These are phyloP conservation scores for Aaosphaeria pasadenensis DNA, from an alignment of 2,329 filamentous ascomycete species.

Conservation along the genomic window DNA sequence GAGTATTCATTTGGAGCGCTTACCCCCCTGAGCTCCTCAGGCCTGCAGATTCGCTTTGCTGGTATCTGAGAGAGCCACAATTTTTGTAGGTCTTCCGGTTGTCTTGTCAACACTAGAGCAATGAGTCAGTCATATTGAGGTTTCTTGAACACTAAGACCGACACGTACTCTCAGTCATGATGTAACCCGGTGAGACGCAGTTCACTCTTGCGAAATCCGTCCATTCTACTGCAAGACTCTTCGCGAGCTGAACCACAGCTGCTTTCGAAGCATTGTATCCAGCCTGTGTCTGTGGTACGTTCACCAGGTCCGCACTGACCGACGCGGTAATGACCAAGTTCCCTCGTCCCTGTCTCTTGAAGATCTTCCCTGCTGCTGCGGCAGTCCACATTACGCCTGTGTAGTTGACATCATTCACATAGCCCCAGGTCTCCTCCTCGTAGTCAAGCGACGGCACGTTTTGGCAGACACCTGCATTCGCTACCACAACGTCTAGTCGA, in stretches of 20 bases:
- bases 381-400: constrained; percentile 76
- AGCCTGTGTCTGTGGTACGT: constrained; percentile 68
- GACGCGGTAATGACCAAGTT: constrained; percentile 75
- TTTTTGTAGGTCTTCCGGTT: constrained; percentile 29
- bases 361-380: constrained; percentile 51
- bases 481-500: constrained; percentile 38
- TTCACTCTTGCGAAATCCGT: constrained; percentile 68
- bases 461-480: constrained; percentile 40
- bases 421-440: constrained; percentile 71
- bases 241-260: constrained; percentile 52
- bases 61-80: constrained; percentile 39
- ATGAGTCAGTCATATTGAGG: constrained; percentile 1
- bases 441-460: constrained; percentile 67
- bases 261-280: constrained; percentile 67
- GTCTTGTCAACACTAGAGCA: constrained; percentile 24
- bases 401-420: constrained; percentile 78
- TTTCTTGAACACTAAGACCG: constrained; percentile 70
- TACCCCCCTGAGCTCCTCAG: constrained; percentile 38
- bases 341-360: constrained; percentile 71
- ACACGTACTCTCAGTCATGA: constrained; percentile 1
- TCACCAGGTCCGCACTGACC: constrained; percentile 49
- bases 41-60: constrained; percentile 35
- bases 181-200: constrained; percentile 51
- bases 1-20: not conserved
- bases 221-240: constrained; percentile 78